A percentile compares a stretch with the other conserved stretches of the same genome.
Conservation (phyloP, 176 grass and related monocot species). For the Poa pratensis region DNA sequence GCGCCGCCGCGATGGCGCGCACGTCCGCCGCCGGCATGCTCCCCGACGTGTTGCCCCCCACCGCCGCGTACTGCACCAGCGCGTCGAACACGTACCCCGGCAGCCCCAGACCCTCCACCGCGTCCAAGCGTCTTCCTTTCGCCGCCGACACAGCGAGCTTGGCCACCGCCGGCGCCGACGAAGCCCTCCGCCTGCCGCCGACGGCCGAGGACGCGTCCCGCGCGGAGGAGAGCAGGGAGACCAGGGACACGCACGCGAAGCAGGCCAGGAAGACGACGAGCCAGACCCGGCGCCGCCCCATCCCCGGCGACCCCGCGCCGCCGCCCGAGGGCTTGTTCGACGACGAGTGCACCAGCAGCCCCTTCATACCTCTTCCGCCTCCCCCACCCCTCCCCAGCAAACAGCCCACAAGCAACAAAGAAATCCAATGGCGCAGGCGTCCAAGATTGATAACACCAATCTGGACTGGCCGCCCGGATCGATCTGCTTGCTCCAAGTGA, state of each 20-base stretch:
- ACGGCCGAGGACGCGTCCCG: not conserved
- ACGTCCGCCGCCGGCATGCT: constrained; percentile 73
- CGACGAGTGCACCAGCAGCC: constrained; percentile 46
- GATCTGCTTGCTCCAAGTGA: constrained; percentile 7
- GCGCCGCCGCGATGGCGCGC: constrained; percentile 69
- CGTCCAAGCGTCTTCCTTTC: not conserved
- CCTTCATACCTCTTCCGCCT: constrained; percentile 32
- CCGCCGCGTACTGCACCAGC: constrained; percentile 72
- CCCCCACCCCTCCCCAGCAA: not conserved
- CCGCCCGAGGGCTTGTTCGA: constrained; percentile 52
- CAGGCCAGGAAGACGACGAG: constrained; percentile 60
- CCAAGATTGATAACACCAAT: not conserved
- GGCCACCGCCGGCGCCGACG: not conserved
- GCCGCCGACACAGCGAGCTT: not conserved
- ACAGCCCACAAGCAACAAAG: not conserved
- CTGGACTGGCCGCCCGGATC: not conserved
- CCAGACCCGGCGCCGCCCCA: constrained; percentile 61
- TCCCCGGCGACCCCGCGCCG: constrained; percentile 35
- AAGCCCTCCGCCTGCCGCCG: constrained; percentile 12
- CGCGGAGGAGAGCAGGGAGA: constrained; percentile 60
- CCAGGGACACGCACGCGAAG: constrained; percentile 72
- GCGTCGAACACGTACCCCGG: constrained; percentile 80
- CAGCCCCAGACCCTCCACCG: not conserved
- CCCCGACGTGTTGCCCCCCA: constrained; percentile 60
- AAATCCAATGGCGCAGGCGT: not conserved